Percentiles rank a stretch among this genome's conserved stretches.
Conservation (phyloP, 192 early-diverging fungal genomes). For the Rhizophagus prolifer region DNA sequence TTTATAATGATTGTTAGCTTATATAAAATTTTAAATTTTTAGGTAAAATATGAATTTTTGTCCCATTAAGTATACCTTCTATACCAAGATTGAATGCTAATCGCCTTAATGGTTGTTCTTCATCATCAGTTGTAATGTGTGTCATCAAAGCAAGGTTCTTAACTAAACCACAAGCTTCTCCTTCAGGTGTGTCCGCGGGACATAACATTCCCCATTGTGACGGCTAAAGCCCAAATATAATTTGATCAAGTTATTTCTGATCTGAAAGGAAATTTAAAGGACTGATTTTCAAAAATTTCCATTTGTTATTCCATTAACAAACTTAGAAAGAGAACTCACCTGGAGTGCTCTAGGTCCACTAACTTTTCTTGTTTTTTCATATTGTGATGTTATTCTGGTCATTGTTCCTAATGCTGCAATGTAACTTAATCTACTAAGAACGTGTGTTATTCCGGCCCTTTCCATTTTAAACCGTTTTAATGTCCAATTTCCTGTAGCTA, state of each 20-base stretch:
- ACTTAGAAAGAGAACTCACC: constrained; percentile 29
- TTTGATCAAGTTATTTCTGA: constrained; percentile 5
- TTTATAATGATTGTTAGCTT: too few species aligned
- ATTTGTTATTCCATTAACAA: background rate
- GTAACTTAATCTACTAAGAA: constrained; percentile 88
- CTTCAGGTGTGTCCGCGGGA: constrained; percentile 97
- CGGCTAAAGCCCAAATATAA: constrained; percentile 46
- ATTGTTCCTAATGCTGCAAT: constrained; percentile 97
- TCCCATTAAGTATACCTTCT: constrained; percentile 48
- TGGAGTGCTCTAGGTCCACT: constrained; percentile 95
- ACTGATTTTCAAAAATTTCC: background rate
- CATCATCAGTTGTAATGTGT: constrained; percentile 95
- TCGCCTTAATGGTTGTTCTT: constrained; percentile 74
- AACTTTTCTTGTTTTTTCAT: constrained; percentile 98
- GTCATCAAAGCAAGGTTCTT: constrained; percentile 99
- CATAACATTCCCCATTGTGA: constrained; percentile 99
- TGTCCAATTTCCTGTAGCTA: constrained; percentile 97
- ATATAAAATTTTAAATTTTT: too few species aligned
- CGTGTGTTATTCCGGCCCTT: constrained; percentile 94
- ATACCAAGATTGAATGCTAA: constrained; percentile 87
- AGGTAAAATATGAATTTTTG: too few species aligned
- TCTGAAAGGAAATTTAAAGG: background rate
- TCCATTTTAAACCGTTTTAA: constrained; percentile 99
- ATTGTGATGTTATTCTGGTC: constrained; percentile 94
- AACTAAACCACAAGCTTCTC: constrained; percentile 95